Evolutionary conservation across 2,329 filamentous ascomycete genomes (phyloP), one percentile per base, ranked within the genome.

Genomic region (Colletotrichum sp.): DNA sequence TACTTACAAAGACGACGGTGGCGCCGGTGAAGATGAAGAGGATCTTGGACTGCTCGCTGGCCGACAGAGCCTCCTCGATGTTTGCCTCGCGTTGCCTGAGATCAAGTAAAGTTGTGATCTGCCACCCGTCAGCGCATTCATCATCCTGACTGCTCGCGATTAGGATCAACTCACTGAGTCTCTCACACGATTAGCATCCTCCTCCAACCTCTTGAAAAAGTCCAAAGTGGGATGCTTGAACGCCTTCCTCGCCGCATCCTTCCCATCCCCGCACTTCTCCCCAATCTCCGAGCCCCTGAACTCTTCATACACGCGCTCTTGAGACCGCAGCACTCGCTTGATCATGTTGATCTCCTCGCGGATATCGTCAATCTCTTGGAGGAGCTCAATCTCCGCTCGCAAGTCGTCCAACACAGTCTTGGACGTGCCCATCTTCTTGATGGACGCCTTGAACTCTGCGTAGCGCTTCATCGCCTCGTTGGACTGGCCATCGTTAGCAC

Each of bases 361-460:
- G 2, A 78, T 68, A 7, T 78, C 77, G 48, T 78, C 75, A 43
- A 77, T 76, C 68, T 77, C 71, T 12, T 75, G 74, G 3, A 81
- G 71, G 1, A 79, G 68, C 67, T 76, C 79, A 21, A 81, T 80
- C 24, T 81, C 79, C 3, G 79, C 77, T 4, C 79, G 67, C 2
- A 81, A 34, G 18, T 80, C 79, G 39, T 76, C 76, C 14, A 78
- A 18, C 7, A 78, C 75, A 1, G 75, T 78, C 55, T 77, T 74
- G 4, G 75, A 76, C 4, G 75, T 78, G 36, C 77, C 72, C 77
- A 77, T 77, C 30, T 72, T 71, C 32, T 70, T 77, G 69, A 78
- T 77, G 30, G 75, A 71, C 4, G 69, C 60, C 34, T 77, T 76
- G 70, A 78, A 78, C 24, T 69, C 59, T 3, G 75, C 67, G 48